Base-by-base conservation (phyloP, 768 basidiomycete species). In the Amanita muscaria region DNA sequence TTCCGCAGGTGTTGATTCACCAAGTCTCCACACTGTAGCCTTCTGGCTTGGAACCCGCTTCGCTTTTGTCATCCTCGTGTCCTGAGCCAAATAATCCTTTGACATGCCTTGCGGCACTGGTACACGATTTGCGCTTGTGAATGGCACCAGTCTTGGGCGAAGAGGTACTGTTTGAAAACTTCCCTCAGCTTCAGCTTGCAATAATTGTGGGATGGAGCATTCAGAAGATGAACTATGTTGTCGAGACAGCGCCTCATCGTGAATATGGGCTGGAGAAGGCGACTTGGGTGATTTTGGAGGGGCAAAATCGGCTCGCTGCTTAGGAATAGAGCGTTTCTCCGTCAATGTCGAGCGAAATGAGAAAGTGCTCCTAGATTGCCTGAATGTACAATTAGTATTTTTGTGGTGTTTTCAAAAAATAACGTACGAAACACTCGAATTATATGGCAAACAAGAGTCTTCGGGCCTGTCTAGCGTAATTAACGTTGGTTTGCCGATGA, bases 101-200 rank as follows among this genome's bases (percentile, higher is more conserved):
- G 70, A 53, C 48, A 72, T 56, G 51, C 70, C 51, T 51, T 71
- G 67, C 18, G 82, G 79, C 1, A 76, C 68, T 15, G 83, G 82
- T 19, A 83, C 80, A 15, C 80, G 77, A 15, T 72, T 70, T 12
- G 79, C 77, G 49, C 74, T 76, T 5, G 79, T 83, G 56, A 88
- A 86, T 21, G 80, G 83, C 25, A 85, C 80, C 23, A 87, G 60
- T 24, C 81, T 74, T 25, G 83, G 80, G 11, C 74, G 72, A 11
- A 66, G 19, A 56, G 29, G 51, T 55, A 11, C 51, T 14, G 67
- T 78, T 16, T 30, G 25, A 14, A 12, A 9, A 12, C 40, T 40
- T 11, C 25, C 33, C 23, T 31, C 29, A 22, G 40, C 32, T 34
- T 47, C 46, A 11, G 19, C 24, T 23, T 47, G 39, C 31, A 47